Evolutionary conservation across 2,329 filamentous ascomycete species (phyloP).

Genomic region (Aspergillus terreus): DNA sequence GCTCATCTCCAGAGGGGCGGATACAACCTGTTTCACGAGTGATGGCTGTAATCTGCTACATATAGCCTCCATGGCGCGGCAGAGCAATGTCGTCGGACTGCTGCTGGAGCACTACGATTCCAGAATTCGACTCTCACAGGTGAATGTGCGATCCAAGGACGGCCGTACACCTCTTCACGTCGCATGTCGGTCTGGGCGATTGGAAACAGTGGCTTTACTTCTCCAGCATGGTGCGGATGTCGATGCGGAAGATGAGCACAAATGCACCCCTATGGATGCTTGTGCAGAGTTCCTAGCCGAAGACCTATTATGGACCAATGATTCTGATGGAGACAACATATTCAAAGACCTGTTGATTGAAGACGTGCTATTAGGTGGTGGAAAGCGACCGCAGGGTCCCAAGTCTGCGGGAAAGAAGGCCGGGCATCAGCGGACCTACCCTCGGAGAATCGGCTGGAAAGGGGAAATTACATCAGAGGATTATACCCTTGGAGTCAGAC

Average conservation of each 20-base stretch:
- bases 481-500: constrained; percentile 8
- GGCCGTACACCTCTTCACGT: constrained; percentile 18
- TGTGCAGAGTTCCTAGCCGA: constrained; percentile 10
- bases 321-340: background rate
- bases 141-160: constrained; percentile 12
- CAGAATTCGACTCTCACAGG: background rate
- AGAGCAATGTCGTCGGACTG: constrained; percentile 16
- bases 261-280: constrained; percentile 1
- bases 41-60: constrained; percentile 20
- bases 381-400: background rate
- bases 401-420: background rate
- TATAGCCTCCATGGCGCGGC: constrained; percentile 15
- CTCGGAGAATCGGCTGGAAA: constrained; percentile 8
- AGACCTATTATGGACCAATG: constrained; percentile 9
- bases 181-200: constrained; percentile 18
- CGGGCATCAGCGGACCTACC: background rate
- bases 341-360: background rate
- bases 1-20: constrained; percentile 16
- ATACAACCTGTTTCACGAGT: constrained; percentile 8
- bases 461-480: constrained; percentile 13
- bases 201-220: constrained; percentile 16
- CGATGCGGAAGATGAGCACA: constrained; percentile 1
- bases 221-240: constrained; percentile 15
- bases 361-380: background rate
- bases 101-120: constrained; percentile 13